A percentile compares a stretch with the other conserved stretches of the same genome.
Evolutionary conservation across 805 yeast genomes (phyloP).

Genomic region (Ogataea naganishii): DNA sequence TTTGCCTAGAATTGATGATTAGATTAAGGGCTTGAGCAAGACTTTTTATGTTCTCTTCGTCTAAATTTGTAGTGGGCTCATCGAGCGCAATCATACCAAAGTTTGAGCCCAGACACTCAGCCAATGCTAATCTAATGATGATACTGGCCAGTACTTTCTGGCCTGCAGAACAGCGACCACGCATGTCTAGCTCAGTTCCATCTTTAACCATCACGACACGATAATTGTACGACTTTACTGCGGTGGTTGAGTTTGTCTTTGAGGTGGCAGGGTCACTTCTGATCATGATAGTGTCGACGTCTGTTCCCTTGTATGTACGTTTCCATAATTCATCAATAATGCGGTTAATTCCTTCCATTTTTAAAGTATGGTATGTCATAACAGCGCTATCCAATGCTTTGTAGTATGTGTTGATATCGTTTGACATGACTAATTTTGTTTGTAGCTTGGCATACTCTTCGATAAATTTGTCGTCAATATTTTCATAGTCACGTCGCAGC

Average conservation of each 20-base stretch:
- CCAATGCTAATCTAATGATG: slow-evolving; percentile 80
- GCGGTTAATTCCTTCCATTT: slow-evolving; percentile 88
- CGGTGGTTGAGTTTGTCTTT: slow-evolving; percentile 23
- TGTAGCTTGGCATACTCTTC: slow-evolving; percentile 70
- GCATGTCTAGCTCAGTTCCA: slow-evolving; percentile 90
- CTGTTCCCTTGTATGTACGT: slow-evolving; percentile 88
- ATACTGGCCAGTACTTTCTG: slow-evolving; percentile 92
- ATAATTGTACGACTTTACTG: slow-evolving; percentile 73
- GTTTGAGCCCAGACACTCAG: slow-evolving; percentile 90
- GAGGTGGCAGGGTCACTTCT: slow-evolving; percentile 61
- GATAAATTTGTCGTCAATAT: slow-evolving; percentile 55
- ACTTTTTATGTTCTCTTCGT: slow-evolving; percentile 79
- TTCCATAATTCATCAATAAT: slow-evolving; percentile 91
- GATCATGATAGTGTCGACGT: slow-evolving; percentile 83
- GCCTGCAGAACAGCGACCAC: slow-evolving; percentile 98
- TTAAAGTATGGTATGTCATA: slow-evolving; percentile 82
- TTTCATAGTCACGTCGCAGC: slow-evolving; percentile 59
- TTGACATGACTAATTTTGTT: slow-evolving; percentile 65
- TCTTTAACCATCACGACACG: slow-evolving; percentile 93
- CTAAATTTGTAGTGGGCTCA: slow-evolving; percentile 96
- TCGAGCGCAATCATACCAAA: slow-evolving; percentile 96
- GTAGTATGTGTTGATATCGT: slow-evolving; percentile 73
- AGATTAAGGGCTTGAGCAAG: slow-evolving; percentile 71
- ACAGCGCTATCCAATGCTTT: slow-evolving; percentile 88
- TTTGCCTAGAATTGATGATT: slow-evolving; percentile 66